Evolutionary conservation across 805 yeast genomes (phyloP).

Genomic region (Wickerhamia fluorescens): DNA sequence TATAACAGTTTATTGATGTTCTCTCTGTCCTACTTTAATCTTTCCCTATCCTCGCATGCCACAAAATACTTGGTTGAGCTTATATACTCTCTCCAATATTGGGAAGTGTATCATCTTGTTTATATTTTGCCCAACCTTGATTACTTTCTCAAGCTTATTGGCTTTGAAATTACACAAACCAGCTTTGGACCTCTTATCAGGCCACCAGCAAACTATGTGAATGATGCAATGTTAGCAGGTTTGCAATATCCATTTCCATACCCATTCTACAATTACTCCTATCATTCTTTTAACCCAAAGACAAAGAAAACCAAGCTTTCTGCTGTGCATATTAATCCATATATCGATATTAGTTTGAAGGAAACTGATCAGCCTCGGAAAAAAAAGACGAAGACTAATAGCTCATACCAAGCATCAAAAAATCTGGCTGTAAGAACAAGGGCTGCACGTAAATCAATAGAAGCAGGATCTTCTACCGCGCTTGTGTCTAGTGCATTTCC

Average conservation of each 20-base stretch:
- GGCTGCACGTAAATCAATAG: too few relatives aligned
- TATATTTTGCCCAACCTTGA: slow-evolving; percentile 25
- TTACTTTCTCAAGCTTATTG: slow-evolving; percentile 25
- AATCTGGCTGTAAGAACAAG: too few relatives aligned
- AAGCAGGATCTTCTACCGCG: too few relatives aligned
- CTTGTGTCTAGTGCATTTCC: too few relatives aligned
- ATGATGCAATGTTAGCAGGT: slow-evolving; percentile 30
- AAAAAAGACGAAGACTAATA: too few relatives aligned
- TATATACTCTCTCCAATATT: slow-evolving; percentile 32
- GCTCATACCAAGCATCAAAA: too few relatives aligned
- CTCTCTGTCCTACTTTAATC: slow-evolving; percentile 28
- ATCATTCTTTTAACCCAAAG: slow-evolving; percentile 27
- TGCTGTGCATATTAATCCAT: slow-evolving; percentile 24
- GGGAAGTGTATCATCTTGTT: slow-evolving; percentile 39
- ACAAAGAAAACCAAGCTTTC: slow-evolving; percentile 19
- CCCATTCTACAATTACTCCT: slow-evolving; percentile 39
- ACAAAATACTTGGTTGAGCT: slow-evolving; percentile 34
- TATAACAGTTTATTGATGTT: slow-evolving; percentile 23
- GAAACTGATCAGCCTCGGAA: slow-evolving; percentile 5
- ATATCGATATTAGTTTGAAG: slow-evolving; percentile 29
- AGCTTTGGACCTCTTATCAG: slow-evolving; percentile 31
- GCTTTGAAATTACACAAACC: slow-evolving; percentile 29
- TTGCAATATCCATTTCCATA: slow-evolving; percentile 39
- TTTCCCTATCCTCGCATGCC: slow-evolving; percentile 31
- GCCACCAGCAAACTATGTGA: slow-evolving; percentile 34